Conservation (phyloP, 305 asterid genomes). For the Fraxinus sp. region DNA sequence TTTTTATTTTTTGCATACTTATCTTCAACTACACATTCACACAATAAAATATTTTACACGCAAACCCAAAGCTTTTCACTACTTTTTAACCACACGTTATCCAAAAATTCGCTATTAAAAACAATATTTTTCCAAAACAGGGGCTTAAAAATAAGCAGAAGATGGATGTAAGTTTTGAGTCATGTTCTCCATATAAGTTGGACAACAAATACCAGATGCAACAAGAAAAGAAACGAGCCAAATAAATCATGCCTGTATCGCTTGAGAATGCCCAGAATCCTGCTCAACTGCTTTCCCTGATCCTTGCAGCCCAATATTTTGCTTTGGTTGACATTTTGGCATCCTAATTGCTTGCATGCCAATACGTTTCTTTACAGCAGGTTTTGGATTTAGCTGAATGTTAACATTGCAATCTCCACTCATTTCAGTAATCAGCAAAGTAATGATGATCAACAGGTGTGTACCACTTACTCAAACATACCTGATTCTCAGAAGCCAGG, state of each 20-base stretch:
- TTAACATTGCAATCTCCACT: constrained; percentile 21
- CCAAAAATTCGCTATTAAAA: no score
- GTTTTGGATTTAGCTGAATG: constrained; percentile 44
- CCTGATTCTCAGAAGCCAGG: constrained; percentile 51
- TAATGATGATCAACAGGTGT: not conserved
- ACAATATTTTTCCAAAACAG: no score
- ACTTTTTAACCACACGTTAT: no score
- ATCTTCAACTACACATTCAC: no score
- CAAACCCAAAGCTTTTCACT: no score
- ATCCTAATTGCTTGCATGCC: constrained; percentile 36
- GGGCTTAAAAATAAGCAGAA: not conserved
- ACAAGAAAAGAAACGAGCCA: not conserved
- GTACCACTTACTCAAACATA: constrained; percentile 30
- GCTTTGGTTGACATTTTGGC: constrained; percentile 56
- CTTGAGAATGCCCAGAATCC: constrained; percentile 50
- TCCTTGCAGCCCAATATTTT: constrained; percentile 46
- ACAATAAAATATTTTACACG: no score
- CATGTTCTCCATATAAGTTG: not conserved
- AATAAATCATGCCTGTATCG: constrained; percentile 34
- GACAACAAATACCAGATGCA: not conserved
- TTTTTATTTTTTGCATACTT: no score
- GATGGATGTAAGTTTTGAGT: not conserved
- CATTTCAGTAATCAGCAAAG: constrained; percentile 6
- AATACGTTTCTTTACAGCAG: constrained; percentile 45
- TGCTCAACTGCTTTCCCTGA: constrained; percentile 46